Evolutionary conservation across 169 alveolate genomes (phyloP).

Genomic region (Eimeria acervulina): DNA sequence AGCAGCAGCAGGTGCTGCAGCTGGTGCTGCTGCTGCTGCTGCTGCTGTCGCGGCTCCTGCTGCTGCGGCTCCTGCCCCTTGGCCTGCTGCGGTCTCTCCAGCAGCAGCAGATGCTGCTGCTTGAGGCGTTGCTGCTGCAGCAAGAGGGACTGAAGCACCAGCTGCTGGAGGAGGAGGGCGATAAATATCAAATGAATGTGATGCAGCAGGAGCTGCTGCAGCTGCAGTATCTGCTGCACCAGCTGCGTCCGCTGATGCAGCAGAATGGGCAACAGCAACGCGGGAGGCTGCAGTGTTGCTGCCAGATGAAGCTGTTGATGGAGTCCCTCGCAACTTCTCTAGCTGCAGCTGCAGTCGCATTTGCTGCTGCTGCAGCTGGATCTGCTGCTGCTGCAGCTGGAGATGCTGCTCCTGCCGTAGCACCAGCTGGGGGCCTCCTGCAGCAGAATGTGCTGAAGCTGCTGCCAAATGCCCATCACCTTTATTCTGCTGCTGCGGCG

Average conservation of each 20-base stretch:
- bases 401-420: slow-evolving; percentile 36
- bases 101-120: background rate
- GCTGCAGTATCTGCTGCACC: slow-evolving; percentile 11
- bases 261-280: background rate
- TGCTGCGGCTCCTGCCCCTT: background rate
- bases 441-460: slow-evolving; percentile 12
- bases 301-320: background rate
- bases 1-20: slow-evolving; percentile 41
- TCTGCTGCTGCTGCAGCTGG: slow-evolving; percentile 37
- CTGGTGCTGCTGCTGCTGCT: slow-evolving; percentile 48
- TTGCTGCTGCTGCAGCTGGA: slow-evolving; percentile 59
- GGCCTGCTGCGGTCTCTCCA: background rate
- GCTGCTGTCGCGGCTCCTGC: slow-evolving; percentile 56
- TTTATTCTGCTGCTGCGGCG: background rate
- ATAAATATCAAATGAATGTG: background rate
- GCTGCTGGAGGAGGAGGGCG: background rate
- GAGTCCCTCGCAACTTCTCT: slow-evolving; percentile 34
- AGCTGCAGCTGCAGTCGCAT: slow-evolving; percentile 48
- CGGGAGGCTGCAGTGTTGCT: background rate
- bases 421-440: background rate
- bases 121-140: slow-evolving; percentile 24
- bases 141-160: background rate
- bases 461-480: background rate
- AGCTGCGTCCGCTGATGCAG: background rate
- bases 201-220: slow-evolving; percentile 3